Base-by-base conservation (phyloP, 345 rosid species). In the Salix exigua region DNA sequence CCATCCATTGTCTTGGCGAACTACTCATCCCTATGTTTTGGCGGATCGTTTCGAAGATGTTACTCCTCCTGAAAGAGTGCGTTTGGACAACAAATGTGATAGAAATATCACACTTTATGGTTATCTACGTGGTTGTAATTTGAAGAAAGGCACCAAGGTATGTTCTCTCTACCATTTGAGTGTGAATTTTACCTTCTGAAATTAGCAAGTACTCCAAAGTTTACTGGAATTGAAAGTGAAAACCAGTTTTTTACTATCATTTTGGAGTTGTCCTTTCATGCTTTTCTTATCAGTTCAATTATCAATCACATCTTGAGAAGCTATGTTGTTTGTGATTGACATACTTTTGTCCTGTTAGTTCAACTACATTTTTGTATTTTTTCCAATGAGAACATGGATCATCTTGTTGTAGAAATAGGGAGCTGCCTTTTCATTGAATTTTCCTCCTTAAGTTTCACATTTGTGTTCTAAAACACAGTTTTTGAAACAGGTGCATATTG, bases 1-100 rank as follows among this genome's bases (percentile, higher is more conserved):
- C 79, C 90, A 82, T 70, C 93, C 97, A 16, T 77, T 93, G 81
- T 83, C 88, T 31, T 96, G 99, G 98, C 85, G 98, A 86, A 87
- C 91, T 80, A 83, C 93, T 81, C 99, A 96, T 85, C 99, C 98
- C 62, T 96, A 93, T 80, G 76, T 96, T 67, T 70, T 96, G 83
- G 96, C 88, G 68, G 99, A 96, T 86, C 96, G 98, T 65, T 81
- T 96, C 68, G 99, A 93, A 87, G 99, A 96, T 86, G 92, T 93
- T 26, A 93, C 99, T 80, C 94, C 97, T 68, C 97, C 93, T 19
- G 93, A 89, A 76, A 87, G 83, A 86, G 84, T 92, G 83, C 90
- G 82, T 50, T 70, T 75, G 81, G 83, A 92, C 88, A 85, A 79
- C 60, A 96, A 93, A 85, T 93, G 98, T 75, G 96, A 93, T 81